Base-by-base conservation (phyloP, 2,329 filamentous ascomycete species). In the Diaporthe aspalathi region DNA sequence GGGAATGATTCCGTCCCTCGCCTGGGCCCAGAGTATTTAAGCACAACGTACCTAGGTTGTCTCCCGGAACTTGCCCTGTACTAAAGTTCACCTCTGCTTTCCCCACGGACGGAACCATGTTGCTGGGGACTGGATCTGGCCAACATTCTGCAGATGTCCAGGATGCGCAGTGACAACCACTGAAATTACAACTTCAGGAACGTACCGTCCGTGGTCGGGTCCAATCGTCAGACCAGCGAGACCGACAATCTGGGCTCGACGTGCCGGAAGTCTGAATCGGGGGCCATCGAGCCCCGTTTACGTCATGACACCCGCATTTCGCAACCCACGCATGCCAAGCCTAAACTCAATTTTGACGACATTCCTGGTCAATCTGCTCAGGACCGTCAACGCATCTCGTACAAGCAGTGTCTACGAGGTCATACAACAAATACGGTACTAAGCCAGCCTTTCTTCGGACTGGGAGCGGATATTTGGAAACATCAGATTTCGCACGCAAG, bases 261-360 rank as follows among this genome's bases (percentile, higher is more conserved):
- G 3, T 29, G 38, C 35, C 24, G 38, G 3, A 24, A 47, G 12
- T 47, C 22, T 45, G 52, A 45, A 20, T 56, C 40, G 40, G 40
- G n/a, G 32, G 32, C 32, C 32, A 35, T 5, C 40, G 7, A 27
- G 5, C 20, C 22, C 29, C 27, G 29, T 60, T 29, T 52, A 68
- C 67, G 67, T 68, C 67, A 68, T 68, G 43, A 68, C 32, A 43
- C 47, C 32, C 9, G 29, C 62, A 49, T 12, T 49, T 32, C 3
- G 11, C 52, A 27, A 60, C 24, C 53, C 9, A 49, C 9, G 22
- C 53, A 35, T 22, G 67, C 20, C 38, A 35, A 32, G 53, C 20
- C 27, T 43, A 38, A 68, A 57, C 66, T 50, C 47, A 60, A 68
- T 50, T 49, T 68, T 68, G 53, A 68, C 67, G 67, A 68, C 53